Percentiles rank a stretch among this genome's conserved stretches.
Conservation (phyloP, 2,329 filamentous ascomycete genomes). For the Beauveria sp. region DNA sequence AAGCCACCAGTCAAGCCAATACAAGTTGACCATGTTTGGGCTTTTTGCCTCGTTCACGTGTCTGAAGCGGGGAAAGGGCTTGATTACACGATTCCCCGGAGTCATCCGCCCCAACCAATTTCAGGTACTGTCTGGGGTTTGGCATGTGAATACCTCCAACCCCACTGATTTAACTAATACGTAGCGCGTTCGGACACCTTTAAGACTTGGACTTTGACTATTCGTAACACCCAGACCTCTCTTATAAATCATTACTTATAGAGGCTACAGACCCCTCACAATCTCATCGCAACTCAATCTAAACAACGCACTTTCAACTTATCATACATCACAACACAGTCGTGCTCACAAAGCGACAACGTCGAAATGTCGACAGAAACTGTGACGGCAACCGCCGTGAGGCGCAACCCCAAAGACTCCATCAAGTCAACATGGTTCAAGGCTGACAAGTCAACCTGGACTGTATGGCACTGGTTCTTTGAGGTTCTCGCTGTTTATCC, state of each 20-base stretch:
- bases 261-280: not conserved
- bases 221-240: not conserved
- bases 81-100: not conserved
- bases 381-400: not conserved
- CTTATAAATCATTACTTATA: not conserved
- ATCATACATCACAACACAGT: not conserved
- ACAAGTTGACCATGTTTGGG: not conserved
- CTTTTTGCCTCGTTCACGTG: not conserved
- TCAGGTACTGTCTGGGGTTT: not conserved
- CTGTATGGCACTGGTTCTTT: slow-evolving; percentile 23
- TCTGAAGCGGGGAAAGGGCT: not conserved
- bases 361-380: slow-evolving; percentile 8
- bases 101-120: slow-evolving; percentile 1
- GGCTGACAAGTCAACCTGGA: slow-evolving; percentile 23
- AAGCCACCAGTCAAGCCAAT: not conserved
- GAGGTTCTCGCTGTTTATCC: slow-evolving; percentile 24
- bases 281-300: not conserved
- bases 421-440: slow-evolving; percentile 34
- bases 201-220: not conserved
- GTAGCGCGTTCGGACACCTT: not conserved
- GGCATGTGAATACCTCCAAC: slow-evolving; percentile 1
- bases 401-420: slow-evolving; percentile 23
- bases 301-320: not conserved
- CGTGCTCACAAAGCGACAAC: not conserved
- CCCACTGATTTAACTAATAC: not conserved